A percentile compares a stretch with the other conserved stretches of the same genome.
Evolutionary conservation across 169 alveolate species (phyloP).

Genomic region (Blepharisma undulans): DNA sequence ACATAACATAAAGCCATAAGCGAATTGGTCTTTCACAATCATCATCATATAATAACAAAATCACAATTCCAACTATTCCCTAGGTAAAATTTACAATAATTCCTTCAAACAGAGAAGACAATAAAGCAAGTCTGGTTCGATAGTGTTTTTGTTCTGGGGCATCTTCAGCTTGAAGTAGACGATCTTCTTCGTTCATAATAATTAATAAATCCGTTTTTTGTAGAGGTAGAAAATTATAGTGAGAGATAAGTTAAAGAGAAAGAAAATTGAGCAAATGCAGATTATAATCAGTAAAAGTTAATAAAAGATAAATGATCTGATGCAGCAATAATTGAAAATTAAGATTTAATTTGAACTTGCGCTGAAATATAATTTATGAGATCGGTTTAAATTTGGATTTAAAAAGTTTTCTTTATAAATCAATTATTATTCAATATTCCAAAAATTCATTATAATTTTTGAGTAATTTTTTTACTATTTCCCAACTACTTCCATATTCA

Average conservation of each 20-base stretch:
- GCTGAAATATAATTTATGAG: too few relatives aligned
- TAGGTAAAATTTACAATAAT: neutral
- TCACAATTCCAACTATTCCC: neutral
- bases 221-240: neutral
- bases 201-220: neutral
- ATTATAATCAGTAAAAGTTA: too few relatives aligned
- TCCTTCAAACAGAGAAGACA: neutral
- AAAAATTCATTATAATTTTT: neutral
- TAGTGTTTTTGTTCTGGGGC: neutral
- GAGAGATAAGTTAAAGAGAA: neutral
- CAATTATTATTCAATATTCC: too few relatives aligned
- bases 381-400: too few relatives aligned
- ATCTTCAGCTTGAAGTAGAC: neutral
- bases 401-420: too few relatives aligned
- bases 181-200: neutral
- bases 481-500: neutral
- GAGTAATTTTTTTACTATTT: too few relatives aligned
- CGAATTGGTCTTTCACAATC: slow-evolving; percentile 32
- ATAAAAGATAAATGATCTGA: neutral
- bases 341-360: neutral
- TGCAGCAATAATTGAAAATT: neutral
- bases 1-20: neutral
- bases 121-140: neutral
- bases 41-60: neutral
- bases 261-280: neutral